Evolutionary conservation across 2,329 filamentous ascomycete genomes (phyloP), one percentile per base, ranked within the genome.

Genomic region (Diaporthe velutina): DNA sequence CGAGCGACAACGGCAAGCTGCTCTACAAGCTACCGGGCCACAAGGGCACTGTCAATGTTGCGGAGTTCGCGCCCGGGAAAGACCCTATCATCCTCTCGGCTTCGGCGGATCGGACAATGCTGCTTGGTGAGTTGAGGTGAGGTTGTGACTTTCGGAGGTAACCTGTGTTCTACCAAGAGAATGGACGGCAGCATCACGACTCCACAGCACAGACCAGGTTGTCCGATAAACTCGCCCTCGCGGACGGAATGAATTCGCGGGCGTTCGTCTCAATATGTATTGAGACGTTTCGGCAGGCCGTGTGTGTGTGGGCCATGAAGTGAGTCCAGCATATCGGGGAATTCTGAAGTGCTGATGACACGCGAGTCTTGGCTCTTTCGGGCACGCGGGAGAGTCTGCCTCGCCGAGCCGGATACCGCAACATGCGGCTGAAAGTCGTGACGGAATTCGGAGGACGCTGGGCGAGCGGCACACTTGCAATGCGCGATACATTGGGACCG

Each of bases 11-110:
- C n/a, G 96, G 94, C 74, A 98, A 97, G 86, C 87, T 99, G 79
- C 84, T 98, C 77, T 97, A 98, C 85, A 98, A 98, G 85, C 88
- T 99, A 70, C 97, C 97, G 1, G 97, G 97, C 0, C 97, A 99
- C 83, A 97, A 95, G 84, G 97, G 96, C 45, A 95, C 94, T 0
- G 97, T 98, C 70, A 99, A 98, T 82, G 95, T 96, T 82, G 96
- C 96, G 72, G 93, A 97, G 79, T 97, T 99, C 82, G 93, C 95
- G 66, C 95, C 96, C 6, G 90, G 90, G 52, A 91, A 93, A 76
- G 95, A 98, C 79, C 95, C 95, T 28, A 94, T 98, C 76, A 90
- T 98, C 83, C 89, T 98, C 57, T 97, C 95, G 73, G 95, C 93
- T 38, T 98, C 95, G 12, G 97, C 95, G n/a, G 95, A 98, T 85